Evolutionary conservation across 352 stramenopile species (phyloP).

Genomic region (Phytophthora citricola): DNA sequence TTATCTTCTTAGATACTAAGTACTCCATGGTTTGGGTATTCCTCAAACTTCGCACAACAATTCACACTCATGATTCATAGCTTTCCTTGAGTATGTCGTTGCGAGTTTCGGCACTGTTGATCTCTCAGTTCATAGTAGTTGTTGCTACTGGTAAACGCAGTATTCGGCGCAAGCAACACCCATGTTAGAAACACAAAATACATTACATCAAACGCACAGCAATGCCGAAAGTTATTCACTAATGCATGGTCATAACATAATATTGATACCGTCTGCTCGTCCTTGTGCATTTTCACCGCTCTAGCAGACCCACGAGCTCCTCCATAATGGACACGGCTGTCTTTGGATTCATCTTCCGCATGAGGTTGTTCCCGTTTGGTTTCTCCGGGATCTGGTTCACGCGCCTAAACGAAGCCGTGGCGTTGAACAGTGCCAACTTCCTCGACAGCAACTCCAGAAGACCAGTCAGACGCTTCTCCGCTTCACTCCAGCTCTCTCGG

Average conservation of each 20-base stretch:
- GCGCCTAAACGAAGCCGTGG: slow-evolving; percentile 42
- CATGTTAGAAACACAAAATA: too few species aligned
- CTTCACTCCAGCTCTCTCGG: slow-evolving; percentile 58
- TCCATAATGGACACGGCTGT: slow-evolving; percentile 58
- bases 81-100: too few species aligned
- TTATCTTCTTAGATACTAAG: too few species aligned
- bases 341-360: slow-evolving; percentile 78
- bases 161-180: too few species aligned
- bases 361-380: slow-evolving; percentile 42
- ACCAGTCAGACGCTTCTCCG: slow-evolving; percentile 53
- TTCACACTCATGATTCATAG: too few species aligned
- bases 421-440: slow-evolving; percentile 66
- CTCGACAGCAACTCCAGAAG: slow-evolving; percentile 63
- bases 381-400: slow-evolving; percentile 37
- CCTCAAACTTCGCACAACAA: too few species aligned
- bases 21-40: too few species aligned
- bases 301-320: slow-evolving; percentile 53
- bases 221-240: too few species aligned
- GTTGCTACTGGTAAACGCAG: too few species aligned
- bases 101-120: too few species aligned
- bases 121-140: too few species aligned
- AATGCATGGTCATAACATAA: neutral
- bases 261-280: slow-evolving; percentile 6
- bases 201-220: too few species aligned
- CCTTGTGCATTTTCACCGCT: slow-evolving; percentile 27